These are phyloP conservation scores for Geotrichum macrosporum DNA, from an alignment of 1,139 yeast genomes.

Conservation along the genomic window DNA sequence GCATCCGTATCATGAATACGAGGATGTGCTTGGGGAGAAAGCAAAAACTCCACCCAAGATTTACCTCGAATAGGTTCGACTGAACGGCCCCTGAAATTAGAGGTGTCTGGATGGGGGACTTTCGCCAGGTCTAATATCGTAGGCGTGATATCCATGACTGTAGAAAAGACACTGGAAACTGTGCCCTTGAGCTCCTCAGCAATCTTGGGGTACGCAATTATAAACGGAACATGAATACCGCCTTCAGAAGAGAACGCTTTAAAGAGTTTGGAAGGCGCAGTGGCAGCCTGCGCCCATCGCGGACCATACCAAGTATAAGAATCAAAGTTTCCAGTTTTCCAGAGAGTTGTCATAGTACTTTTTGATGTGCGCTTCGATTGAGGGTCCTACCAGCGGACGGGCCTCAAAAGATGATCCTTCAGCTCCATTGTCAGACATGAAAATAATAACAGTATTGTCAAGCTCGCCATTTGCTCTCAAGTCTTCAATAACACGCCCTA, in stretches of 20 bases:
- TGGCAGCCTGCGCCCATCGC: constrained; percentile 64
- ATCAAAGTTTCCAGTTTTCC: constrained; percentile 47
- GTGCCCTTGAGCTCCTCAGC: constrained; percentile 24
- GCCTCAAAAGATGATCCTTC: constrained; percentile 58
- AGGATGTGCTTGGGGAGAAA: constrained; percentile 12
- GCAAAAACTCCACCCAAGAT: constrained; percentile 38
- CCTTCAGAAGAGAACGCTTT: constrained; percentile 54
- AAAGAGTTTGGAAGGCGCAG: constrained; percentile 52
- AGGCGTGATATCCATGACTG: constrained; percentile 57
- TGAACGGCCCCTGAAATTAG: constrained; percentile 39
- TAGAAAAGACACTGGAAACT: constrained; percentile 43
- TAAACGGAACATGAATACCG: constrained; percentile 53
- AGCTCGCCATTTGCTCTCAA: constrained; percentile 43
- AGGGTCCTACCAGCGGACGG: constrained; percentile 41
- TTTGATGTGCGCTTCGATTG: constrained; percentile 35
- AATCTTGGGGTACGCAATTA: constrained; percentile 28
- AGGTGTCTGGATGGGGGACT: constrained; percentile 32
- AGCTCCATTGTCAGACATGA: constrained; percentile 60
- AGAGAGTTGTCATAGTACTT: constrained; percentile 43
- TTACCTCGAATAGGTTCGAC: constrained; percentile 45
- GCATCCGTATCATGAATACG: constrained; percentile 34
- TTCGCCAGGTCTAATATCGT: constrained; percentile 50
- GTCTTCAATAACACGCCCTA: constrained; percentile 46
- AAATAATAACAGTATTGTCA: constrained; percentile 51
- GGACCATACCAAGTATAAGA: constrained; percentile 54